Evolutionary conservation across 2,329 filamentous ascomycete species (phyloP).

Genomic region (Aspergillus fumigatus): DNA sequence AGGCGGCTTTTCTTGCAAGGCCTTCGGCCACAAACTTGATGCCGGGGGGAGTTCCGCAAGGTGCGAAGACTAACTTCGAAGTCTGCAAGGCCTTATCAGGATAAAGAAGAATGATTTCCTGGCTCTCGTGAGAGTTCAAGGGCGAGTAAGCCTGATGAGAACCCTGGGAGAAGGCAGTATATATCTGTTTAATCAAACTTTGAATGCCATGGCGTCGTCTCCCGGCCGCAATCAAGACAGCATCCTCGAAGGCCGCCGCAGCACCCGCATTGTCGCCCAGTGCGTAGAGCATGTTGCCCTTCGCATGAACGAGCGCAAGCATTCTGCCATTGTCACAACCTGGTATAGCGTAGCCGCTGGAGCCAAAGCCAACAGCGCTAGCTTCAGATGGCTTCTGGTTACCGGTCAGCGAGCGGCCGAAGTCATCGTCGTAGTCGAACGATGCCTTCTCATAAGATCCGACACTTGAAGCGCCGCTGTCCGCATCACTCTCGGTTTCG

Average conservation of each 20-base stretch:
- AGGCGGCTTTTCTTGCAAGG: slow-evolving; percentile 68
- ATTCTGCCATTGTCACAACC: slow-evolving; percentile 88
- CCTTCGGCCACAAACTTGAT: slow-evolving; percentile 67
- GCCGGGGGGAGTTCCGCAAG: slow-evolving; percentile 72
- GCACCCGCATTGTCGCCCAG: slow-evolving; percentile 76
- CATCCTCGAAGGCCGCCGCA: slow-evolving; percentile 88
- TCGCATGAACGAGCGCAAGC: slow-evolving; percentile 89
- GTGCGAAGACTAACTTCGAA: slow-evolving; percentile 74
- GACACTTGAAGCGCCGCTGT: slow-evolving; percentile 49
- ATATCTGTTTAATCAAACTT: slow-evolving; percentile 72
- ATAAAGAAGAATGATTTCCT: slow-evolving; percentile 69
- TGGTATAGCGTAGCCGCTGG: slow-evolving; percentile 79
- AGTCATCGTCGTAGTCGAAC: slow-evolving; percentile 53
- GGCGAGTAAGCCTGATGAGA: slow-evolving; percentile 36
- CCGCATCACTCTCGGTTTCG: slow-evolving; percentile 55
- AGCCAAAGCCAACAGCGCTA: slow-evolving; percentile 57
- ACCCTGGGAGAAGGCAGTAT: slow-evolving; percentile 60
- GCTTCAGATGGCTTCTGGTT: slow-evolving; percentile 25
- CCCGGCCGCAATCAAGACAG: slow-evolving; percentile 81
- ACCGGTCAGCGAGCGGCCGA: slow-evolving; percentile 24
- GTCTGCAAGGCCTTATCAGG: slow-evolving; percentile 81
- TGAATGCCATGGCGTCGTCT: slow-evolving; percentile 65
- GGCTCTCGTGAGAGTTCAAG: slow-evolving; percentile 28
- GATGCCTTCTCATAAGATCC: slow-evolving; percentile 53
- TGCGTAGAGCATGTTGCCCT: slow-evolving; percentile 96